Base-by-base conservation (phyloP, 768 basidiomycete genomes). In the Terana coerulea region DNA sequence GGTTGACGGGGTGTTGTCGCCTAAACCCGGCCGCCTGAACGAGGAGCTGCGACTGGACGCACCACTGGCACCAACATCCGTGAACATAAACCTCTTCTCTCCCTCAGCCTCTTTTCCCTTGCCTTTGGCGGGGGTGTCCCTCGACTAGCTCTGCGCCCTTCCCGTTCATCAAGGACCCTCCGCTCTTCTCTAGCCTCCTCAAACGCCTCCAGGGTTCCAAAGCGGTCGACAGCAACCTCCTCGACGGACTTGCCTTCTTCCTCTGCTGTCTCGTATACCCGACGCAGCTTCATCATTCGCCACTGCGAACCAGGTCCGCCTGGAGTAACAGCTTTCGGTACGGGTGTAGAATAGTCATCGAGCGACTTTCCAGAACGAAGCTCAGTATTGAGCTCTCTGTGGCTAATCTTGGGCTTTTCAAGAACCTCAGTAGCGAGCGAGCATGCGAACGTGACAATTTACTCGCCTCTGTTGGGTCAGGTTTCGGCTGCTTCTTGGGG, bases 281-380 rank as follows among this genome's bases (percentile, higher is more conserved):
- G 79, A 34, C 85, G 81, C 0, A 99, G 80, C 60, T 94, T 92
- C 85, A 91, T 93, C 97, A 98, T 98, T 14, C 97, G 84, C 95
- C 97, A 99, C 63, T 83, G 84, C 2, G 91, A 92, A 10, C 95
- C 95, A 4, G 94, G 88, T 1, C 92, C 93, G 2, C 95, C 95
- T 0, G 93, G 91, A 0, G 79, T 81, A 49, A 72, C 65, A 19
- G 79, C 63, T 64, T 78, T 81, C 5, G 76, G 68, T 43, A 71
- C 61, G 3, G 75, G 62, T 22, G 72, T 71, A 45, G 74, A 70
- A 11, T 72, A 64, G 51, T 78, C 67, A 22, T 72, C 64, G 9
- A 72, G 52, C 31, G 62, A 28, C 25, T 58, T 69, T 8, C 73
- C 76, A 54, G 79, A 70, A 50, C 68, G 73, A 36, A 88, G 66